These are phyloP conservation scores for Penstemon newberryi DNA, from an alignment of 257 asterid species.

Conservation along the genomic window DNA sequence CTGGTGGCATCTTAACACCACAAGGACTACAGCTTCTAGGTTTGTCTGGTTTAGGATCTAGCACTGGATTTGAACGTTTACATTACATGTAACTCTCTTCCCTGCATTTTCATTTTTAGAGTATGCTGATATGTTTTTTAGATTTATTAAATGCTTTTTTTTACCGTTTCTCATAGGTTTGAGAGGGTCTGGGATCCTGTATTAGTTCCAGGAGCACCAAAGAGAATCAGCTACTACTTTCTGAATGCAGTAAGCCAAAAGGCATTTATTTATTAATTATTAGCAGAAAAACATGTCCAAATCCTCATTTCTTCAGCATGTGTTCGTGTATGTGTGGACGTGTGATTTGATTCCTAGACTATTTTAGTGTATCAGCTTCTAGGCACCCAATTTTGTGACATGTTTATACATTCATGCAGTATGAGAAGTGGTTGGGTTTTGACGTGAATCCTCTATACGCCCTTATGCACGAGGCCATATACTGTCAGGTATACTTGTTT, in stretches of 20 bases:
- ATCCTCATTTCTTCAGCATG: neutral
- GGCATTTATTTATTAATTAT: neutral
- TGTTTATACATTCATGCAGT: slow-evolving; percentile 54
- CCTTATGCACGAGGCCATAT: slow-evolving; percentile 84
- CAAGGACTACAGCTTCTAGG: slow-evolving; percentile 89
- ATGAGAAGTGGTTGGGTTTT: slow-evolving; percentile 73
- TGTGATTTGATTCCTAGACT: slow-evolving; percentile 15
- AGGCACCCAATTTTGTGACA: slow-evolving; percentile 23
- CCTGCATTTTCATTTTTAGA: slow-evolving; percentile 12
- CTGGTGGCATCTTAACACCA: slow-evolving; percentile 91
- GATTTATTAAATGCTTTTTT: slow-evolving; percentile 16
- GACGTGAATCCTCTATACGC: slow-evolving; percentile 90
- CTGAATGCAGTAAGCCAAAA: slow-evolving; percentile 72
- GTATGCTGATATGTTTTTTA: neutral
- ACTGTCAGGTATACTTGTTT: slow-evolving; percentile 70
- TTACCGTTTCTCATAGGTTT: slow-evolving; percentile 47
- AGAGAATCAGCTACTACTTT: slow-evolving; percentile 76
- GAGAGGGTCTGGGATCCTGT: slow-evolving; percentile 96
- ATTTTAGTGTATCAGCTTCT: slow-evolving; percentile 4
- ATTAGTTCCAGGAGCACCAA: slow-evolving; percentile 71
- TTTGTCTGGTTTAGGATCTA: slow-evolving; percentile 77
- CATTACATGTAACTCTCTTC: slow-evolving; percentile 69
- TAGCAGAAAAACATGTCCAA: neutral
- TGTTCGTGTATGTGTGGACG: neutral
- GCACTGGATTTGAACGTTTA: slow-evolving; percentile 89